These are phyloP conservation scores for Paspalum notatum DNA, from an alignment of 176 grass and related monocot species.

Conservation along the genomic window DNA sequence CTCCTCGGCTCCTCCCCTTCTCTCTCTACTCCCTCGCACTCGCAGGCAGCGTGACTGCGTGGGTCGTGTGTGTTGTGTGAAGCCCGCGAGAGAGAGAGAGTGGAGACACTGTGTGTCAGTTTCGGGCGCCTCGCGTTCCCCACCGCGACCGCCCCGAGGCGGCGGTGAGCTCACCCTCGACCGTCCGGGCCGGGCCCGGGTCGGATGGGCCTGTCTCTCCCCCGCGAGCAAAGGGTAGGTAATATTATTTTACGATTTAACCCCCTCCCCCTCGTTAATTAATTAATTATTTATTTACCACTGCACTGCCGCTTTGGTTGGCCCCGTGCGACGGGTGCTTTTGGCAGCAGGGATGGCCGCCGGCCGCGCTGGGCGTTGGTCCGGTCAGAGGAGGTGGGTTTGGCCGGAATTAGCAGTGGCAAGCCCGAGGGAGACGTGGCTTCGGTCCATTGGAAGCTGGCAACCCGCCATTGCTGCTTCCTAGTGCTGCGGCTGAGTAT, in stretches of 20 bases:
- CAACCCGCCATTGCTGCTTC: not conserved
- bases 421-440: not conserved
- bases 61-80: constrained; percentile 3
- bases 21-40: not conserved
- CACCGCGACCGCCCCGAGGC: constrained; percentile 19
- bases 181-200: not conserved
- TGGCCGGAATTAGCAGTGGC: not conserved
- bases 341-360: not conserved
- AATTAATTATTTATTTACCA: not conserved
- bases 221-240: not conserved
- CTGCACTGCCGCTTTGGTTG: not conserved
- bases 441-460: not conserved
- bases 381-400: constrained; percentile 26
- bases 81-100: not conserved
- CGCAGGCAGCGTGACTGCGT: not conserved
- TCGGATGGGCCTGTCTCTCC: constrained; percentile 19
- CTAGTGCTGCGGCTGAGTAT: constrained; percentile 1
- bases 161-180: constrained; percentile 33
- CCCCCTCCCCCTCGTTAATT: no score
- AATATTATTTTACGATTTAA: not conserved
- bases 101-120: constrained; percentile 6
- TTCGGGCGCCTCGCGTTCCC: constrained; percentile 31
- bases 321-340: not conserved
- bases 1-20: not conserved
- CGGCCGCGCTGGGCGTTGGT: not conserved